These are phyloP conservation scores for Cardamine occulta DNA, from an alignment of 345 rosid species.

Conservation along the genomic window DNA sequence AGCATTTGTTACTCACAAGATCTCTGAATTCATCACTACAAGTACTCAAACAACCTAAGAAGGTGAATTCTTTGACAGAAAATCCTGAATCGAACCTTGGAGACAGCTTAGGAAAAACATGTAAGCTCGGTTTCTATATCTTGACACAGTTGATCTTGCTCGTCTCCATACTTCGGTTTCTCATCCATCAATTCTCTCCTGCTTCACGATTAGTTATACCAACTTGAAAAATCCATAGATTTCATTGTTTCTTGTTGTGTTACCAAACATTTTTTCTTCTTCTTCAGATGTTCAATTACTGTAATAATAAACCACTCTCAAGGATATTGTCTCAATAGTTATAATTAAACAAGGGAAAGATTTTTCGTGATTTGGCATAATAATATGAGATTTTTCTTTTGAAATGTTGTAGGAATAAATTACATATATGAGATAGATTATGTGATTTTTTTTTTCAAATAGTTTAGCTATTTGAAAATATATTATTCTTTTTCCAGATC, in stretches of 20 bases:
- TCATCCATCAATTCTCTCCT: slow-evolving; percentile 51
- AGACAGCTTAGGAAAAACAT: slow-evolving; percentile 49
- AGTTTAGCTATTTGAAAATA: no score
- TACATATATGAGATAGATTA: not conserved
- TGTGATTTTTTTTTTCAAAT: no score
- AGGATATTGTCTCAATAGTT: not conserved
- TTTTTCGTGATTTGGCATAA: not conserved
- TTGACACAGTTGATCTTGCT: slow-evolving; percentile 63
- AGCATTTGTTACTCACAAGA: slow-evolving; percentile 54
- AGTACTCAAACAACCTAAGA: slow-evolving; percentile 47
- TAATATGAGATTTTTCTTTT: not conserved
- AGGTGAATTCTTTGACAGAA: slow-evolving; percentile 43
- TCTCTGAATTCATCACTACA: slow-evolving; percentile 51
- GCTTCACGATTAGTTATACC: slow-evolving; percentile 55
- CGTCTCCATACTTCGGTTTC: slow-evolving; percentile 51
- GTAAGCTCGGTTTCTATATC: slow-evolving; percentile 55
- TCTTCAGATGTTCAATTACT: slow-evolving; percentile 5
- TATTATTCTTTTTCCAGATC: no score
- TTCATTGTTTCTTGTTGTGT: slow-evolving; percentile 23
- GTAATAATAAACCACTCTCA: slow-evolving; percentile 22
- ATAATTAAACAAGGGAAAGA: not conserved
- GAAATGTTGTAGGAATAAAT: not conserved
- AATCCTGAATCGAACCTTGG: slow-evolving; percentile 50
- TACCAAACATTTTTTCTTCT: slow-evolving; percentile 24
- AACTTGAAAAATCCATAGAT: slow-evolving; percentile 40